Evolutionary conservation across 768 basidiomycete species (phyloP), one percentile per base, ranked within the genome.

Genomic region (Termitomyces titanicus): DNA sequence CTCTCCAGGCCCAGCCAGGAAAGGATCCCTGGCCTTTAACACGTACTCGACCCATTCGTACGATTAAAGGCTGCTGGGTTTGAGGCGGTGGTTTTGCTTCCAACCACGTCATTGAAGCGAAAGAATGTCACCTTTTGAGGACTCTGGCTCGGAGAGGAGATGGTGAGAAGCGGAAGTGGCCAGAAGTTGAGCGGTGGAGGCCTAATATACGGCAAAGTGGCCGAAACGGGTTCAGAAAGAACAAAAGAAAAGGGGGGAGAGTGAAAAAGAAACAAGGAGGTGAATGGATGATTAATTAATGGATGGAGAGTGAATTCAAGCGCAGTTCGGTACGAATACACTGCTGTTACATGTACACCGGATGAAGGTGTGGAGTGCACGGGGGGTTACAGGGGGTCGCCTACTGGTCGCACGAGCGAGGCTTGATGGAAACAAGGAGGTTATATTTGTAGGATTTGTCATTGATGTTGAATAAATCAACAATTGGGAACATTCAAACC

Each of bases 1-100:
- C 55, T 52, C 42, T 60, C 64, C 64, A 63, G 13, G 57, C 47
- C 60, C 61, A 60, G 47, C 57, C 55, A 49, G 56, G 51, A 25
- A 64, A 43, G 20, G 58, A 45, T 4, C 63, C 56, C 25, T 47
- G 57, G 12, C 58, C 56, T 43, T 58, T 61, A 46, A 64, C 53
- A 25, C 56, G 60, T 39, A 60, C 63, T 6, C 50, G 51, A 13
- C 58, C 63, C 33, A 45, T 27, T 22, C 61, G 61, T 11, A 63
- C 46, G 11, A 61, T 34, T 2, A 43, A 25, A 11, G 60, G 42
- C n/a, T 57, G 50, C 7, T 50, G 35, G 33, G 45, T 44, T 15
- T 35, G 13, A 0, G 18, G 31, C 18, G 5, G n/a, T 20, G 34
- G 34, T n/a, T 48, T 35, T 48, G 10, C 47, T 25, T 35, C 47